phyloP scores from a whole-genome alignment of 1,284 basidiomycete genomes.

The Malassezia vespertilionis region DNA sequence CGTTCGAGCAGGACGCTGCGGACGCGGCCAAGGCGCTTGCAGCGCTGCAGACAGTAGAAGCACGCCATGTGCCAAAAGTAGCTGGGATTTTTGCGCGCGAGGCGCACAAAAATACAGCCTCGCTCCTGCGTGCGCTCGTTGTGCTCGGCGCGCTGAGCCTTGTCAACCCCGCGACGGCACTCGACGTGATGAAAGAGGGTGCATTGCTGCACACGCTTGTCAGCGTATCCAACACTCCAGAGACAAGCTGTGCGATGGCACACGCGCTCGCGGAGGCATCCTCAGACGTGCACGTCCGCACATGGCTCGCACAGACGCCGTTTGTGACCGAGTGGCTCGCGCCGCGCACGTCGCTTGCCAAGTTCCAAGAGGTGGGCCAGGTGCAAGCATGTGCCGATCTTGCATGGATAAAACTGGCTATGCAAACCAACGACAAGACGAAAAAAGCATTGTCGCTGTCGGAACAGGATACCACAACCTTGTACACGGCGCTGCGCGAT shows the following conservation, averaged over 20 bases:
- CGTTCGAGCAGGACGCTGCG: too few relatives aligned
- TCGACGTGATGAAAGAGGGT: not conserved
- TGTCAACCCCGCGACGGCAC: not conserved
- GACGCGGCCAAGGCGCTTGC: too few relatives aligned
- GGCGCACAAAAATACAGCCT: too few relatives aligned
- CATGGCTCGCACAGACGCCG: not conserved
- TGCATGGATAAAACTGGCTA: constrained; percentile 14
- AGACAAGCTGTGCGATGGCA: not conserved
- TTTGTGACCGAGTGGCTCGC: not conserved
- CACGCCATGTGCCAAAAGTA: too few relatives aligned
- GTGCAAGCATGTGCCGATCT: constrained; percentile 1
- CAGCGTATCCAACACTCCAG: not conserved
- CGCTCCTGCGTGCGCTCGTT: not conserved
- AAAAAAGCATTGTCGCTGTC: not conserved
- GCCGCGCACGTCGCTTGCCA: not conserved
- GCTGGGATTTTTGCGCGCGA: too few relatives aligned
- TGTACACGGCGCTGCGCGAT: not conserved
- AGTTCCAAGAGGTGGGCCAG: not conserved
- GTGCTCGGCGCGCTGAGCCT: constrained; percentile 6
- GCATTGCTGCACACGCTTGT: not conserved
- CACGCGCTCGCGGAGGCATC: constrained; percentile 2
- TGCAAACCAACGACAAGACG: not conserved
- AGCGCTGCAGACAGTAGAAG: too few relatives aligned
- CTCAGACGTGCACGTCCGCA: not conserved
- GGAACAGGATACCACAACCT: constrained; percentile 5